These are phyloP conservation scores for Rhodosporidiobolus sp. DNA, from an alignment of 768 basidiomycete genomes.

Conservation along the genomic window DNA sequence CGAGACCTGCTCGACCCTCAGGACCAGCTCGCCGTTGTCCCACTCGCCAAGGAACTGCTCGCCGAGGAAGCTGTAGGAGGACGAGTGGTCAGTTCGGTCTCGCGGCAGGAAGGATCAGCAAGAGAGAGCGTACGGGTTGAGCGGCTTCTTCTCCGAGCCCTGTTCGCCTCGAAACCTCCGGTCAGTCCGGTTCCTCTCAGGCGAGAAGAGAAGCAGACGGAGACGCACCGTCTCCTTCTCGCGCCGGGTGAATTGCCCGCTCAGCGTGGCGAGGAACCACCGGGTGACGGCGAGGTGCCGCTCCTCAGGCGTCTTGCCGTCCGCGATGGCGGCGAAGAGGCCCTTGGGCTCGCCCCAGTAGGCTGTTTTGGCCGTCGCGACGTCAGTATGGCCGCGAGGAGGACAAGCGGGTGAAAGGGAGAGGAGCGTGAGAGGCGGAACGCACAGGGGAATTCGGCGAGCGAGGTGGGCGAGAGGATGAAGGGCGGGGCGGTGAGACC, in stretches of 20 bases:
- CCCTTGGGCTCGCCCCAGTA: constrained; percentile 97
- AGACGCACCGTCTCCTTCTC: constrained; percentile 33
- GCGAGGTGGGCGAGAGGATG: constrained; percentile 53
- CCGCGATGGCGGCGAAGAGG: constrained; percentile 72
- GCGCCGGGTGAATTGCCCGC: constrained; percentile 62
- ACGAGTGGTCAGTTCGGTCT: background rate
- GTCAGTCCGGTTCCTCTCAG: background rate
- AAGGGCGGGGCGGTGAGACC: constrained; percentile 58
- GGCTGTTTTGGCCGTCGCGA: constrained; percentile 43
- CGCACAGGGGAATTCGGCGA: constrained; percentile 23
- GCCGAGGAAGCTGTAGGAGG: constrained; percentile 21
- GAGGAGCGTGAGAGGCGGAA: constrained; percentile 12
- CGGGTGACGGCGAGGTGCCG: constrained; percentile 75
- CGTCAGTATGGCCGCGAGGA: background rate
- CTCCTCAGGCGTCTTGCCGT: constrained; percentile 68
- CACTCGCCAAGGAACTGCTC: constrained; percentile 43
- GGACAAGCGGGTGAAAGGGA: constrained; percentile 4
- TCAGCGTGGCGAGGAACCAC: constrained; percentile 97
- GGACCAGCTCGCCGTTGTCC: constrained; percentile 35
- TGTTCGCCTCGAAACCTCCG: background rate
- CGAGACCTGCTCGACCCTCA: constrained; percentile 60
- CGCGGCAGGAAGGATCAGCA: constrained; percentile 46
- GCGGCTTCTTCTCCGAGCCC: constrained; percentile 98
- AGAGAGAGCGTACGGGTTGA: constrained; percentile 96
- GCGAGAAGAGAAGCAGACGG: background rate